Evolutionary conservation across 139 green algal species (phyloP), one percentile per base, ranked within the genome.

Genomic region (Penium margaritaceum): DNA sequence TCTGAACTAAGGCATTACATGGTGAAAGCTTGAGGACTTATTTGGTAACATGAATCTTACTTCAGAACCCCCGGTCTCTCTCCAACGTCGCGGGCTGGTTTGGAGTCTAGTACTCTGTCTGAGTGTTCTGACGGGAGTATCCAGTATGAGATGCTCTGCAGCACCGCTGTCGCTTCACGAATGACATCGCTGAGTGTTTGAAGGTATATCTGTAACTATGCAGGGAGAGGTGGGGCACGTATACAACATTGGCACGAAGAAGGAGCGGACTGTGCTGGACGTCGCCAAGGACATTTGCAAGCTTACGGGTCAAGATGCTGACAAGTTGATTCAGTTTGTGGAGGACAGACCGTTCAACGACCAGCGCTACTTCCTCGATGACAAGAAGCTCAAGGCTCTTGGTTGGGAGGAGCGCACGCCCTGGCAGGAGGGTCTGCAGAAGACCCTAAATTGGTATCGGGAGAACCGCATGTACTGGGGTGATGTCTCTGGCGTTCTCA

Each of bases 191-290:
- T n/a, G n/a, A n/a, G n/a, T n/a, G n/a, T n/a, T n/a, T n/a, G n/a
- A n/a, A n/a, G n/a, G n/a, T n/a, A n/a, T n/a, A n/a, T n/a, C n/a
- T n/a, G n/a, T n/a, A n/a, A n/a, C 51, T 60, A 24, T 60, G 21
- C 35, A 80, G 37, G 83, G 83, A 5, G 64, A 37, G 29, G 32
- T 77, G 17, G 91, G 92, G 0, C 85, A 94, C 78, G 81, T 90
- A 1, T 99, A 99, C 88, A 98, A 98, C 88, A 96, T 99, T 53
- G 94, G 94, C 44, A 96, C 90, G 0, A 84, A 96, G 53, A 87
- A 87, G 67, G 91, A 98, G 87, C 85, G 92, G 24, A 91, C 84
- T 14, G 92, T 98, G 39, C 61, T 89, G 47, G 88, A 96, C 38
- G 94, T 98, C 34, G 83, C 83, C 0, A 4, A 62, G 30, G 81